Evolutionary conservation across 306 rosid genomes (phyloP), one percentile per base, ranked within the genome.

Genomic region (Gastrolobium villosum): DNA sequence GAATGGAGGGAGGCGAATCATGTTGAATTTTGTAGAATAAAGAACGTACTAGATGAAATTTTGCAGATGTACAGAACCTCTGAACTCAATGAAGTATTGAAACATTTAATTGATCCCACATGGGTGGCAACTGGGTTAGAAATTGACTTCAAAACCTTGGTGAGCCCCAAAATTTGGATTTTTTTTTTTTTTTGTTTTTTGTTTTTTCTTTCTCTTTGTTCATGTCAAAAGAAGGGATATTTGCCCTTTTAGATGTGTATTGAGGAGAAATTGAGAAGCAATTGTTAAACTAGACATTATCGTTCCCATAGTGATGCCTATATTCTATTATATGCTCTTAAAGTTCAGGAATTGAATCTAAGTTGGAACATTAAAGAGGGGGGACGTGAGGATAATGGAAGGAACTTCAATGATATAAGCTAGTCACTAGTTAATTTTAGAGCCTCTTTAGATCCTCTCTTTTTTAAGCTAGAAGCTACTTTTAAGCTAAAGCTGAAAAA

Each of bases 1-100:
- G 99, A 93, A 86, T 75, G 88, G 85, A 87, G 90, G 88, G 99
- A 95, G 87, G 96, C 96, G 72, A 95, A 95, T 83, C 97, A 95
- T 81, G 86, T 92, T 55, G 99, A 95, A 74, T 90, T 95, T 78
- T 95, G 98, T 84, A 89, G 98, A 84, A 88, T 95, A 59, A 95
- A 92, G 87, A 90, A 87, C 79, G 89, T 93, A 60, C 94, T 93
- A 7, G 96, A 95, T 68, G 99, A 92, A 73, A 86, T 95, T 74
- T 81, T 92, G 86, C 92, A 80, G 69, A 89, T 95, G 99, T 39
- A 86, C 72, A 87, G 74, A 78, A 82, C 77, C 72, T 40, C 83
- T 13, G 94, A 91, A 89, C 93, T 95, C 77, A 78, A 48, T 67
- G 86, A 91, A 77, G 86, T 95, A 81, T 85, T 95, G 81, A 74